Conservation (phyloP, 2,329 filamentous ascomycete species). For the Fusarium nodosum region DNA sequence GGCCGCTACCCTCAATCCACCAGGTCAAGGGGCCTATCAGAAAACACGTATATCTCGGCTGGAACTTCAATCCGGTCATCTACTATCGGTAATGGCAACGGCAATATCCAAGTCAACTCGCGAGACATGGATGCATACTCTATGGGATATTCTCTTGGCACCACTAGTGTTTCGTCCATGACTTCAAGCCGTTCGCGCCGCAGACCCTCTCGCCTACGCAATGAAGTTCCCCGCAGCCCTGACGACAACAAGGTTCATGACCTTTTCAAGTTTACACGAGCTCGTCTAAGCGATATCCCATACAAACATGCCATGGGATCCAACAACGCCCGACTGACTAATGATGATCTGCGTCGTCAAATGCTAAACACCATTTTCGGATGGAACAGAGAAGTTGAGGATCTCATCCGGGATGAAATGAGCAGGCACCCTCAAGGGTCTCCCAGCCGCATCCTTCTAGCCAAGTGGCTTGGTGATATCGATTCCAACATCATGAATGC, state of each 20-base stretch:
- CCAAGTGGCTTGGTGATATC: conserved; percentile 93
- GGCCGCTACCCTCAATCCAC: conserved; percentile 65
- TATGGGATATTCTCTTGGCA: conserved; percentile 56
- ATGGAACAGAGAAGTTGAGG: conserved; percentile 88
- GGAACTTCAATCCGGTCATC: conserved; percentile 64
- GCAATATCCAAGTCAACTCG: conserved; percentile 24
- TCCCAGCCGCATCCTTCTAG: conserved; percentile 82
- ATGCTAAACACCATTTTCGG: conserved; percentile 97
- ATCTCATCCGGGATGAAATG: conserved; percentile 87
- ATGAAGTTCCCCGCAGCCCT: conserved; percentile 84
- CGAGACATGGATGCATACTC: conserved; percentile 68
- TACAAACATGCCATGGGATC: conserved; percentile 77
- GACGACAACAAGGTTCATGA: conserved; percentile 79
- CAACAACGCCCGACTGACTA: conserved; percentile 73
- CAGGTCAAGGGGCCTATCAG: conserved; percentile 68
- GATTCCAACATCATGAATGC: conserved; percentile 84
- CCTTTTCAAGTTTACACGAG: conserved; percentile 87
- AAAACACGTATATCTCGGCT: conserved; percentile 77
- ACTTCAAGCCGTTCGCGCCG: conserved; percentile 63
- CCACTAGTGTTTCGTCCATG: conserved; percentile 59
- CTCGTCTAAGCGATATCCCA: conserved; percentile 83
- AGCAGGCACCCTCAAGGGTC: conserved; percentile 79
- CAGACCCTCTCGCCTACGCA: conserved; percentile 77
- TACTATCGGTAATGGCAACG: conserved; percentile 48
- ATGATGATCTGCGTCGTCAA: conserved; percentile 85